Evolutionary conservation across 2,329 filamentous ascomycete genomes (phyloP), one percentile per base, ranked within the genome.

Genomic region (Neonectria coccinea): DNA sequence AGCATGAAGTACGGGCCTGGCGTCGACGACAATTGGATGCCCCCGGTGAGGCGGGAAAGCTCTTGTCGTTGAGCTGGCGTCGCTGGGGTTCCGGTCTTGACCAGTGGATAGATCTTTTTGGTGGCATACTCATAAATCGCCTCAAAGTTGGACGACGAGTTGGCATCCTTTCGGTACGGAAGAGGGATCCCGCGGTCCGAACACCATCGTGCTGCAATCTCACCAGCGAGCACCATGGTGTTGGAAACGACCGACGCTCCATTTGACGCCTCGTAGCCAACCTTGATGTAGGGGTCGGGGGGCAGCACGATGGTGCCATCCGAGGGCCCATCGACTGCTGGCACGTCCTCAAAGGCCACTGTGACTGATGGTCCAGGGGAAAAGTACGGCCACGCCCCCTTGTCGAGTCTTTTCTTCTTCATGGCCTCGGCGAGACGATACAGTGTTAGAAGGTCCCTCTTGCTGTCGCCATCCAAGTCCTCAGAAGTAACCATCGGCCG

Each of bases 131-230:
- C 75, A 47, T 85, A 74, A 22, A 77, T 75, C 14, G 72, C 70
- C 1, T 76, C 75, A 29, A 52, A 73, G 66, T 77, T 85, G 77
- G 64, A 74, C 69, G 59, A 74, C 54, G 66, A 81, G 45, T 80
- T 82, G 20, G 79, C 77, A 68, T 88, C 83, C 33, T 81, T 80
- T 61, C 85, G 86, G 76, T 86, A 91, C 8, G 88, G 87, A 29
- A 88, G 81, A 39, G 88, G 85, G 56, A 92, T 85, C 20, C 80
- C 78, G 54, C 88, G 85, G 22, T 83, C 81, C 51, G 81, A 73
- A 71, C 88, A 90, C 87, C 88, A 92, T 31, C 79, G 80, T 20
- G 88, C 89, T 41, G 86, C 88, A 27, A 89, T 79, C 70, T 90
- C 83, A 58, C 87, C 88, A 12, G 88, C 89, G 4, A 90, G 80